Evolutionary conservation across 176 grass and related monocot genomes (phyloP).

Genomic region (Musa itinerans): DNA sequence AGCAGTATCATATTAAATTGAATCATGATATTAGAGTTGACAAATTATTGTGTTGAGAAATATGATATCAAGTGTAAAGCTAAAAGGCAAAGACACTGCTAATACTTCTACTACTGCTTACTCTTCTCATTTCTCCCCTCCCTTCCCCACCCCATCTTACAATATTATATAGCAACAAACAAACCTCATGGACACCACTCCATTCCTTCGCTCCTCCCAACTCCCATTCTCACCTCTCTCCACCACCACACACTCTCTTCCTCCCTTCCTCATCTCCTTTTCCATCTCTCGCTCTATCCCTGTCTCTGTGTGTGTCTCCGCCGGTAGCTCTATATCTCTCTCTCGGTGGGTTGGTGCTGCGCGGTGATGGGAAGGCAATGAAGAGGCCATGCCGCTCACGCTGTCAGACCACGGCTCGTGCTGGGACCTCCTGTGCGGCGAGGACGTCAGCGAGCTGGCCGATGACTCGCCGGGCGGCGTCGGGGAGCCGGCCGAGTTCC

Average conservation of each 20-base stretch:
- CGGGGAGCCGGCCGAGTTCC: neutral
- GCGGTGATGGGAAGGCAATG: neutral
- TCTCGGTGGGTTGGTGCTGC: neutral
- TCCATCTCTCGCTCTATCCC: neutral
- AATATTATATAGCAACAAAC: conserved; percentile 4
- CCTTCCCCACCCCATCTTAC: neutral
- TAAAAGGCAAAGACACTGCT: no score
- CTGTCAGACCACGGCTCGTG: conserved; percentile 5
- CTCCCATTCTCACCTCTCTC: neutral
- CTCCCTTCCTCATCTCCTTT: neutral
- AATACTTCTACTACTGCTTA: no score
- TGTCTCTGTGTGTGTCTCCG: neutral
- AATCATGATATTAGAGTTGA: no score
- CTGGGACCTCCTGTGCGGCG: conserved; percentile 17
- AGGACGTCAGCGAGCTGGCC: neutral
- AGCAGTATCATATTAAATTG: no score
- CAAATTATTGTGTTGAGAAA: no score
- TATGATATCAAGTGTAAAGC: no score
- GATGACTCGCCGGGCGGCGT: neutral
- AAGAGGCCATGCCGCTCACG: conserved; percentile 5
- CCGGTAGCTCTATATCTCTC: neutral
- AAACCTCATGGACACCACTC: neutral
- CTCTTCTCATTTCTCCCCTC: neutral
- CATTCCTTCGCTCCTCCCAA: neutral
- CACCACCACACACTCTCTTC: neutral